A percentile compares a stretch with the other conserved stretches of the same genome.
These are phyloP conservation scores for Ceratobasidium sp. DNA, from an alignment of 1,284 basidiomycete species.

Conservation along the genomic window DNA sequence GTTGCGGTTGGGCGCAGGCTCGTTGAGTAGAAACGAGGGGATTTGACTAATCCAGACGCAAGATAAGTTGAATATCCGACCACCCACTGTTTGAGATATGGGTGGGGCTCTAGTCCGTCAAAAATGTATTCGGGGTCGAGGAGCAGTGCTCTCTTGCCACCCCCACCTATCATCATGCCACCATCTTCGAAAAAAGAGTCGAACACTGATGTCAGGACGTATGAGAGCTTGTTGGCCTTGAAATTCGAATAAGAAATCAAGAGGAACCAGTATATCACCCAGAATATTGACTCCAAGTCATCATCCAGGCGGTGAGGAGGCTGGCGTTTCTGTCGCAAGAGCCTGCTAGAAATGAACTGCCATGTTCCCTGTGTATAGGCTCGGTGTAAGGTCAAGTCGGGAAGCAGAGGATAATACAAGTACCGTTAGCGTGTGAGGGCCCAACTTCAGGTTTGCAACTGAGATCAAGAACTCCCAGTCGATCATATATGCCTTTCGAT, in stretches of 20 bases:
- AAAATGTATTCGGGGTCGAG: no score
- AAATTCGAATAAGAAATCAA: not conserved
- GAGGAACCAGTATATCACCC: not conserved
- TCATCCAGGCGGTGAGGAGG: not conserved
- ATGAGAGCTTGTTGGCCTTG: no score
- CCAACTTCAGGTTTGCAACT: not conserved
- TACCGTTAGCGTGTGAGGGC: not conserved
- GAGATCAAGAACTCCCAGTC: not conserved
- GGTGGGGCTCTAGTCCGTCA: no score
- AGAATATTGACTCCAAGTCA: not conserved
- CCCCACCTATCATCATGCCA: no score
- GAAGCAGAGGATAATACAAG: not conserved
- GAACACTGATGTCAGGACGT: no score
- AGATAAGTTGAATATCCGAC: no score
- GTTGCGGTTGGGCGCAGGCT: no score
- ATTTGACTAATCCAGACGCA: no score
- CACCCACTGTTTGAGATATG: no score
- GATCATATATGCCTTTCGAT: not conserved
- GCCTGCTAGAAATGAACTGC: not conserved
- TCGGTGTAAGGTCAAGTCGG: not conserved
- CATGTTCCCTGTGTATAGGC: not conserved
- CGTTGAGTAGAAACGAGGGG: no score
- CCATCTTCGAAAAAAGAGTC: no score
- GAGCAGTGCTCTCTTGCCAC: no score
- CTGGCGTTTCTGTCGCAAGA: not conserved